These are phyloP conservation scores for Polytolypa hystricis DNA, from an alignment of 2,329 filamentous ascomycete genomes.

Conservation along the genomic window DNA sequence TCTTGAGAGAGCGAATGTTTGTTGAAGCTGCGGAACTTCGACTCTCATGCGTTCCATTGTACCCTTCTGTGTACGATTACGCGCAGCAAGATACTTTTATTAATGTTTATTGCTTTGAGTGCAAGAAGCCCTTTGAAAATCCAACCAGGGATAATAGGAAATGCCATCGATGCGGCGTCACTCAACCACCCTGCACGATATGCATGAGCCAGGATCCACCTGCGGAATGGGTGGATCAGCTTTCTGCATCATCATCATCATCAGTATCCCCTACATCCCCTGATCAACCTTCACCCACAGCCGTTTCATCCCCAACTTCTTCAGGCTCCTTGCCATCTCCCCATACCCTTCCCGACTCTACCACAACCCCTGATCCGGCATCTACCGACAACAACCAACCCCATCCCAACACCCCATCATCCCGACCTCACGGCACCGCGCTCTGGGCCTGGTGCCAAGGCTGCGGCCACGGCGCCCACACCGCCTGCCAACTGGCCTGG, in stretches of 20 bases:
- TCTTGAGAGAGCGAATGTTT: conserved; percentile 36
- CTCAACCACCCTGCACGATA: conserved; percentile 31
- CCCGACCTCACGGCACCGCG: conserved; percentile 23
- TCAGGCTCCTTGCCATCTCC: conserved; percentile 24
- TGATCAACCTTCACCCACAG: conserved; percentile 2
- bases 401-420: conserved; percentile 17
- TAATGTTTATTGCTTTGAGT: conserved; percentile 45
- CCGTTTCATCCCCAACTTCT: conserved; percentile 6
- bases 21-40: conserved; percentile 45
- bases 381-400: conserved; percentile 31
- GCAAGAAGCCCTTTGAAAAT: conserved; percentile 45
- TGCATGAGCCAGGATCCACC: conserved; percentile 33
- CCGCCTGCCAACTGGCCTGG: conserved; percentile 47
- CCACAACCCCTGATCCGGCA: background rate
- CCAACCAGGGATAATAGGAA: conserved; percentile 37
- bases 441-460: conserved; percentile 49
- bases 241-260: conserved; percentile 10
- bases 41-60: conserved; percentile 42
- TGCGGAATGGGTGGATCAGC: conserved; percentile 27
- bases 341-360: conserved; percentile 19
- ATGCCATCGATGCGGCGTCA: conserved; percentile 39
- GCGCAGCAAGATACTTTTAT: conserved; percentile 44
- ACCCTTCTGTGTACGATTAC: conserved; percentile 48
- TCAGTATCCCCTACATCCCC: conserved; percentile 2
- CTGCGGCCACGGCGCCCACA: conserved; percentile 51